Conservation (phyloP, 2,329 filamentous ascomycete species). For the Decorospora gaudefroyi region DNA sequence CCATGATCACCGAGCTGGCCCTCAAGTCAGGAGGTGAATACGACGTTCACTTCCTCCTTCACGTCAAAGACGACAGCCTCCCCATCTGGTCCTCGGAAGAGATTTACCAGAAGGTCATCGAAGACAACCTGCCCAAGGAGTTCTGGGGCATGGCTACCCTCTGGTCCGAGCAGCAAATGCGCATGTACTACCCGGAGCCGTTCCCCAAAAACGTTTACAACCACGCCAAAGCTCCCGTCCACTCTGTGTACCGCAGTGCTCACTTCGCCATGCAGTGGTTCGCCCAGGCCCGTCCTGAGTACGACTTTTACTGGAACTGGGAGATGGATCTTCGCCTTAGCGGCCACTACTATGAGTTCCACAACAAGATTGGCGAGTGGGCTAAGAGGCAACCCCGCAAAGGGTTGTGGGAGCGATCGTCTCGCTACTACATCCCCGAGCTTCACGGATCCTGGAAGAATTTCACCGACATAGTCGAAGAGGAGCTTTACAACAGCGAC, state of each 20-base stretch:
- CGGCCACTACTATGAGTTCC: slow-evolving; percentile 82
- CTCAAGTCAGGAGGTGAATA: slow-evolving; percentile 84
- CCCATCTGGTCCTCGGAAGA: slow-evolving; percentile 78
- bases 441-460: slow-evolving; percentile 69
- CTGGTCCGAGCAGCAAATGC: slow-evolving; percentile 95
- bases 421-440: slow-evolving; percentile 72
- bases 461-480: slow-evolving; percentile 68
- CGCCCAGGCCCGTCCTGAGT: slow-evolving; percentile 56
- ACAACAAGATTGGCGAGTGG: slow-evolving; percentile 68
- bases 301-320: slow-evolving; percentile 76
- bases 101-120: slow-evolving; percentile 68
- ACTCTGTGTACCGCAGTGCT: slow-evolving; percentile 80
- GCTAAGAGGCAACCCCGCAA: slow-evolving; percentile 70
- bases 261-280: slow-evolving; percentile 59
- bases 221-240: slow-evolving; percentile 67
- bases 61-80: slow-evolving; percentile 76
- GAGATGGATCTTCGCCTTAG: slow-evolving; percentile 83
- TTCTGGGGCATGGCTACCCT: slow-evolving; percentile 87
- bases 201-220: slow-evolving; percentile 74
- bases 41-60: slow-evolving; percentile 81
- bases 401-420: slow-evolving; percentile 73
- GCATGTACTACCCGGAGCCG: slow-evolving; percentile 83
- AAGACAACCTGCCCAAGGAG: slow-evolving; percentile 74
- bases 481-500: slow-evolving; percentile 56
- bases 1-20: slow-evolving; percentile 80